These are phyloP conservation scores for Blastobotrys peoriensis DNA, from an alignment of 805 yeast species.

Conservation along the genomic window DNA sequence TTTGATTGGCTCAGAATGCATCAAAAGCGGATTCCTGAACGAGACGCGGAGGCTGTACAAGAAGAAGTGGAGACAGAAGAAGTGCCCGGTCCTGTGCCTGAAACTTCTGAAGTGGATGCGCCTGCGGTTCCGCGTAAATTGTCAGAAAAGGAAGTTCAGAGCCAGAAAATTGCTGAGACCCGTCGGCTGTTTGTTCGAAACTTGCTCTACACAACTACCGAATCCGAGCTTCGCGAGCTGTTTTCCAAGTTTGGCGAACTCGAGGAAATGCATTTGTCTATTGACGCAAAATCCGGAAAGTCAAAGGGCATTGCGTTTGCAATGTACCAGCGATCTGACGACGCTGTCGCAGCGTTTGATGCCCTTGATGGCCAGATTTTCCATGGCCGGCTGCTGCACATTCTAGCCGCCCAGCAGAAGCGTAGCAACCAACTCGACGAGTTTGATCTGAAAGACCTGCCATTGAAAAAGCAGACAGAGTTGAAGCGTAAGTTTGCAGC, in stretches of 20 bases:
- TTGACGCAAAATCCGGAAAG: slow-evolving; percentile 82
- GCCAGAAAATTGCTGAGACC: slow-evolving; percentile 49
- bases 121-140: slow-evolving; percentile 19
- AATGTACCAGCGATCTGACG: slow-evolving; percentile 57
- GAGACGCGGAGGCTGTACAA: slow-evolving; percentile 37
- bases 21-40: slow-evolving; percentile 63
- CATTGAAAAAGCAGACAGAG: slow-evolving; percentile 85
- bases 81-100: slow-evolving; percentile 6
- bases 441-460: slow-evolving; percentile 83
- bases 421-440: slow-evolving; percentile 83
- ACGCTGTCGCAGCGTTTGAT: slow-evolving; percentile 71
- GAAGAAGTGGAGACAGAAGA: slow-evolving; percentile 9
- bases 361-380: slow-evolving; percentile 80
- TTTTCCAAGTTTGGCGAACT: slow-evolving; percentile 65
- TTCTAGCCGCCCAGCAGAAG: slow-evolving; percentile 77
- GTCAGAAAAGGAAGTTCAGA: slow-evolving; percentile 41
- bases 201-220: slow-evolving; percentile 70
- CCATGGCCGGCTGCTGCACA: slow-evolving; percentile 90
- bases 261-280: slow-evolving; percentile 87
- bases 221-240: slow-evolving; percentile 63
- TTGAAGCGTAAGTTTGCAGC: slow-evolving; percentile 81
- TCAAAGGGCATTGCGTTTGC: slow-evolving; percentile 92
- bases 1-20: slow-evolving; percentile 80
- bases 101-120: not conserved
- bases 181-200: slow-evolving; percentile 87